Evolutionary conservation across 202 grass and related monocot species (phyloP).

Genomic region (Saccharum hybrid): DNA sequence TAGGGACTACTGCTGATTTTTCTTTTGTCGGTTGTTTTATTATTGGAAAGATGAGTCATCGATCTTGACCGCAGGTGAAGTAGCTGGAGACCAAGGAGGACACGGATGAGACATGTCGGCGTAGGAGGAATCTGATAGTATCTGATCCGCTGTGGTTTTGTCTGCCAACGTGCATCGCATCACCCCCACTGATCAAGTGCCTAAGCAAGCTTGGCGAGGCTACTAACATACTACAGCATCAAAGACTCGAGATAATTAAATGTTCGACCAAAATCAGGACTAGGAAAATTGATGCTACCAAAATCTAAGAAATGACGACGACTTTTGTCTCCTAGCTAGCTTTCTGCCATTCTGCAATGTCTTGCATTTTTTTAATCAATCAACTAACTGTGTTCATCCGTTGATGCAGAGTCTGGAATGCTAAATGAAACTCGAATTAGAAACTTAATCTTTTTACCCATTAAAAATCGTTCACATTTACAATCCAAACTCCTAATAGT

Average conservation of each 20-base stretch:
- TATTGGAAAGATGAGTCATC: not conserved
- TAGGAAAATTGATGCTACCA: not conserved
- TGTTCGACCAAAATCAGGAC: not conserved
- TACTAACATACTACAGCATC: not conserved
- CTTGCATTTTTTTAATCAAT: not conserved
- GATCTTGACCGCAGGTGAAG: not conserved
- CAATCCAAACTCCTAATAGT: not conserved
- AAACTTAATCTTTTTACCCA: not conserved
- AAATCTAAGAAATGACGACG: not conserved
- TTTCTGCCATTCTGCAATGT: not conserved
- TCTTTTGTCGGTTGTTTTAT: not conserved
- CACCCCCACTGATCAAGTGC: not conserved
- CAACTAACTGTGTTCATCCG: not conserved
- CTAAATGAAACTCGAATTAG: not conserved
- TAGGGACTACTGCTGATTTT: too few species aligned
- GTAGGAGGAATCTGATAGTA: constrained; percentile 31
- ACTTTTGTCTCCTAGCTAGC: not conserved
- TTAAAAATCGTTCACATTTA: not conserved
- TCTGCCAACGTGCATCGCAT: not conserved
- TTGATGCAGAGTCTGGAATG: not conserved
- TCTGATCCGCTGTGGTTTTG: constrained; percentile 18
- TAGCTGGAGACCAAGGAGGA: constrained; percentile 9
- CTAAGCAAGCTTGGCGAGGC: not conserved
- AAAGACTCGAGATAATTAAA: not conserved
- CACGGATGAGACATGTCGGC: constrained; percentile 41